A percentile compares a stretch with the other conserved stretches of the same genome.
Conservation (phyloP, 2,329 filamentous ascomycete genomes). For the Ustulina deusta region DNA sequence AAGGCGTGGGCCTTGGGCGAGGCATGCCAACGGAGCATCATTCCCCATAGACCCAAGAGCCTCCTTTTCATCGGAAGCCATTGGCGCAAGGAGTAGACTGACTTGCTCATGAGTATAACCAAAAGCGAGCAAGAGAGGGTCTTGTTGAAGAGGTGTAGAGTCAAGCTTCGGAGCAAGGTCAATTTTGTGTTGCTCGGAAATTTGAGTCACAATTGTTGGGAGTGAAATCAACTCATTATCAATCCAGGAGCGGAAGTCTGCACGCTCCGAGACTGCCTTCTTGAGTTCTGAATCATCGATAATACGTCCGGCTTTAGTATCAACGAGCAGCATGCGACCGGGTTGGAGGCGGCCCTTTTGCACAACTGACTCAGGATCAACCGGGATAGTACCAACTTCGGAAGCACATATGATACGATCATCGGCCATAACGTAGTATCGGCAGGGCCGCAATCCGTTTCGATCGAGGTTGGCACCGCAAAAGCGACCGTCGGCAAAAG, state of each 20-base stretch:
- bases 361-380: constrained; percentile 89
- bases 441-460: constrained; percentile 93
- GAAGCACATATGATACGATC: constrained; percentile 98
- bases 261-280: constrained; percentile 83
- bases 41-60: constrained; percentile 98
- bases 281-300: constrained; percentile 96
- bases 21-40: constrained; percentile 90
- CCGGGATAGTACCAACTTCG: constrained; percentile 91
- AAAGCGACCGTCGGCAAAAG: constrained; percentile 95
- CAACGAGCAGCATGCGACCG: constrained; percentile 94
- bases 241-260: constrained; percentile 90
- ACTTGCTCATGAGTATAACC: constrained; percentile 97
- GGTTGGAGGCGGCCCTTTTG: constrained; percentile 95
- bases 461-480: constrained; percentile 97
- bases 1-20: constrained; percentile 88
- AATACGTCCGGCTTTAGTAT: constrained; percentile 88
- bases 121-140: constrained; percentile 85
- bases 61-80: constrained; percentile 98
- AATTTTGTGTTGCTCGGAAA: constrained; percentile 66
- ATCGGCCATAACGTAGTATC: constrained; percentile 97
- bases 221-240: constrained; percentile 87
- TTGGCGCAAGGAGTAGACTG: constrained; percentile 88
- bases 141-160: constrained; percentile 79
- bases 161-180: constrained; percentile 77
- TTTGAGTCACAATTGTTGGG: constrained; percentile 75